Percentiles rank a stretch among this genome's conserved stretches.
phyloP scores from a whole-genome alignment of 805 yeast genomes.

The Yarrowia yakushimensis region DNA sequence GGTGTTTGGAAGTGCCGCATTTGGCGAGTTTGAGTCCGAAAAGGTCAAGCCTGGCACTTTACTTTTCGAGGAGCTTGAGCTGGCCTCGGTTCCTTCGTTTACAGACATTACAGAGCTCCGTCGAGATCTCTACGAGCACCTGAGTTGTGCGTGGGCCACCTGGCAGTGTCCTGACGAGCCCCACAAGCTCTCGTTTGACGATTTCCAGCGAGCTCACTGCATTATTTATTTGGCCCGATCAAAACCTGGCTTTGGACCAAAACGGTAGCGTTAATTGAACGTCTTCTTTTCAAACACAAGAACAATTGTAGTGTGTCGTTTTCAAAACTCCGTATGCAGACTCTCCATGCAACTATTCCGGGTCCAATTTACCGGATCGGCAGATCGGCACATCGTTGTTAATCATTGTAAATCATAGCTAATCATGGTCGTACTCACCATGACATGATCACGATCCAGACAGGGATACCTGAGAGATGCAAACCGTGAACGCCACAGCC shows the following conservation, averaged over 20 bases:
- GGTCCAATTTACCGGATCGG: not conserved
- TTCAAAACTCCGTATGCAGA: too few species aligned
- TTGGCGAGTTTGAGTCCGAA: not conserved
- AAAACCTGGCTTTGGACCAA: not conserved
- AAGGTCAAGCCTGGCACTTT: not conserved
- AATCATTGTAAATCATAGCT: not conserved
- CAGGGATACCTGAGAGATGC: not conserved
- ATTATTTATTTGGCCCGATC: not conserved
- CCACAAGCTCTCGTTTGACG: not conserved
- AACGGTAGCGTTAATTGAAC: not conserved
- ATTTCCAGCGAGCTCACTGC: not conserved
- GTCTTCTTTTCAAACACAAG: too few species aligned
- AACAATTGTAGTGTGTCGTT: not conserved
- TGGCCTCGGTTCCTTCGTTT: not conserved
- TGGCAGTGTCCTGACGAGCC: not conserved
- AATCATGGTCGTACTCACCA: too few species aligned
- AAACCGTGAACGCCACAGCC: too few species aligned
- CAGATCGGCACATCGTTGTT: not conserved
- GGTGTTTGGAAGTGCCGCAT: not conserved
- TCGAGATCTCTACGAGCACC: not conserved
- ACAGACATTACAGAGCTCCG: not conserved
- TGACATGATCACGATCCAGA: too few species aligned
- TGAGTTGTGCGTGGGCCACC: not conserved
- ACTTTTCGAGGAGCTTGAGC: conserved; percentile 9
- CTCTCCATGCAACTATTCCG: too few species aligned